Conservation (phyloP, 768 basidiomycete species). For the Coprinellus micaceus region DNA sequence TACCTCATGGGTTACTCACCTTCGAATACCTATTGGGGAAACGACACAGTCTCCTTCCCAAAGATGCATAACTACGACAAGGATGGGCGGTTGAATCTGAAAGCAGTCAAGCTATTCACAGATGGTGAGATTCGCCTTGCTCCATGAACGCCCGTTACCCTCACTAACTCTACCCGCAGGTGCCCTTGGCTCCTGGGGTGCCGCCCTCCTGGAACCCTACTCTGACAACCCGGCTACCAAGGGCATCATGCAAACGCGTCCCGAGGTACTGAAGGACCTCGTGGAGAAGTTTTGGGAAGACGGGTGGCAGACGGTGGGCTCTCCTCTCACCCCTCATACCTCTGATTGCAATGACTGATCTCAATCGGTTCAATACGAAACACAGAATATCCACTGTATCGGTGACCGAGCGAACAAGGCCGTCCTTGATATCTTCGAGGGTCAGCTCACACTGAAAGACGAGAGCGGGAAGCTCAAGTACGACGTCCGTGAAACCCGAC, state of each 20-base stretch:
- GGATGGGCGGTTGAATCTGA: constrained; percentile 38
- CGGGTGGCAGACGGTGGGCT: constrained; percentile 84
- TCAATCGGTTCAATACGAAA: not conserved
- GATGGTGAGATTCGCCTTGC: constrained; percentile 51
- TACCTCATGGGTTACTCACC: constrained; percentile 3
- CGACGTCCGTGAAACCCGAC: constrained; percentile 51
- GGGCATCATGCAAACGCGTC: constrained; percentile 65
- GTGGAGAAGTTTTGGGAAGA: constrained; percentile 65
- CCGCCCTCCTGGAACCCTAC: constrained; percentile 72
- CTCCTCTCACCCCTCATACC: not conserved
- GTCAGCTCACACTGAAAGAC: constrained; percentile 37
- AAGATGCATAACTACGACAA: constrained; percentile 1
- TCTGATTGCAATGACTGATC: not conserved
- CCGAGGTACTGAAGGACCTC: constrained; percentile 49
- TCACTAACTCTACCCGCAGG: too few species aligned
- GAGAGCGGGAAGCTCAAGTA: constrained; percentile 9
- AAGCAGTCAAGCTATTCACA: constrained; percentile 69
- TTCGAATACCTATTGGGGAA: constrained; percentile 54
- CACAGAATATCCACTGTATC: constrained; percentile 85
- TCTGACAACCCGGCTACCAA: constrained; percentile 67
- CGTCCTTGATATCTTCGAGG: constrained; percentile 80
- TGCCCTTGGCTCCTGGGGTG: constrained; percentile 90
- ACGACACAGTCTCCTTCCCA: constrained; percentile 18
- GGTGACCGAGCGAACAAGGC: constrained; percentile 85
- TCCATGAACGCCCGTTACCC: too few species aligned